Conservation (phyloP, 2,329 filamentous ascomycete species). For the Truncatella angustata region DNA sequence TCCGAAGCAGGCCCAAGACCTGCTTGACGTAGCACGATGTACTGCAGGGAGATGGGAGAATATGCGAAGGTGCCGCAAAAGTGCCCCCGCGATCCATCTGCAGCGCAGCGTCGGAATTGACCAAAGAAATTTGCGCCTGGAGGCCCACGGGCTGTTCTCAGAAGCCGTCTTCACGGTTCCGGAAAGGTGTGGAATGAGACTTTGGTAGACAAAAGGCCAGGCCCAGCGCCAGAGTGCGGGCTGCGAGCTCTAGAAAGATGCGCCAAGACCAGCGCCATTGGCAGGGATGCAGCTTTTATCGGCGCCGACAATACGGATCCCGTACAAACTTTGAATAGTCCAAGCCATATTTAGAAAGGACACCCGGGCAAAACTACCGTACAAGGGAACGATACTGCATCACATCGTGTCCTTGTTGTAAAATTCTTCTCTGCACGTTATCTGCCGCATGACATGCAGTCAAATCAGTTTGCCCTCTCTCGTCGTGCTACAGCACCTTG, state of each 20-base stretch:
- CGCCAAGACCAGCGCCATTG: neutral
- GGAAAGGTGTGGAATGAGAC: too few relatives aligned
- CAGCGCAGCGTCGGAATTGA: neutral
- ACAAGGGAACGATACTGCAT: neutral
- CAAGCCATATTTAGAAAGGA: neutral
- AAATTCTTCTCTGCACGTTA: neutral
- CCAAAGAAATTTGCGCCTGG: constrained; percentile 8
- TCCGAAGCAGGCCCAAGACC: neutral
- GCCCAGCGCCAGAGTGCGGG: too few relatives aligned
- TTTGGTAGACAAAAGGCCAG: neutral
- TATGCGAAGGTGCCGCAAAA: too few relatives aligned
- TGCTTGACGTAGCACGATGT: neutral
- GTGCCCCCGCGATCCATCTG: too few relatives aligned
- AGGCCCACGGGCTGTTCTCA: neutral
- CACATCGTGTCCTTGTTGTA: neutral
- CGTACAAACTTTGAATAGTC: neutral
- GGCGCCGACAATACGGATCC: neutral
- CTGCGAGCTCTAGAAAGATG: too few relatives aligned
- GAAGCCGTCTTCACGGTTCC: neutral
- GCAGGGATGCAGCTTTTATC: neutral
- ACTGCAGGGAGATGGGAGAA: too few relatives aligned
- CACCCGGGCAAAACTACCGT: neutral
- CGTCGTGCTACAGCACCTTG: too few relatives aligned
- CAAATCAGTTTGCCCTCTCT: neutral
- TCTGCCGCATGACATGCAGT: neutral